phyloP scores from a whole-genome alignment of 352 stramenopile genomes.

The Aphanomyces invadans region DNA sequence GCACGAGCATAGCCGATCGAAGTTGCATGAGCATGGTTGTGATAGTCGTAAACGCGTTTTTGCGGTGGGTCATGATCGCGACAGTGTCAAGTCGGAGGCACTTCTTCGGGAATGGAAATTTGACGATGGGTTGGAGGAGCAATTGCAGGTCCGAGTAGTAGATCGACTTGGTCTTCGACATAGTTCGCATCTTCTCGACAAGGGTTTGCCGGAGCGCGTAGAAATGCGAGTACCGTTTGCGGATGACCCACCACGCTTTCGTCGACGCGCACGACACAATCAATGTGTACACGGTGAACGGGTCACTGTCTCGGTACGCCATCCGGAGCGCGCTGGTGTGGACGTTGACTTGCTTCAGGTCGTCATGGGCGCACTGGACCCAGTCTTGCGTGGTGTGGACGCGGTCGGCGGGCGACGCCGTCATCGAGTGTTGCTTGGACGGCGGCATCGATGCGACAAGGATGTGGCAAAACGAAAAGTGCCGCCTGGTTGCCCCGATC shows the following conservation, averaged over 20 bases:
- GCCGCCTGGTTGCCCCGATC: neutral
- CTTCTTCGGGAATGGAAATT: constrained; percentile 16
- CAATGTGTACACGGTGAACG: constrained; percentile 82
- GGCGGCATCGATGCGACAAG: too few species aligned
- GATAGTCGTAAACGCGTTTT: neutral
- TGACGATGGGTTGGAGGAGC: neutral
- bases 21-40: neutral
- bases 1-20: neutral
- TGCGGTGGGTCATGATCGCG: neutral
- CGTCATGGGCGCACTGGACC: constrained; percentile 8
- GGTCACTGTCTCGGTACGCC: constrained; percentile 33
- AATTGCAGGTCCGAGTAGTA: neutral
- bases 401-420: neutral
- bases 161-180: neutral
- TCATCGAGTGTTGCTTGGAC: neutral
- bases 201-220: constrained; percentile 70
- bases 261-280: constrained; percentile 80
- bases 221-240: constrained; percentile 84
- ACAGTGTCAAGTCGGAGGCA: neutral
- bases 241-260: constrained; percentile 81
- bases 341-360: constrained; percentile 20
- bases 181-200: constrained; percentile 35
- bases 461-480: neutral
- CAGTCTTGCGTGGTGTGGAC: too few species aligned
- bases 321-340: constrained; percentile 47